These are phyloP conservation scores for Hypoxylon sp. DNA, from an alignment of 2,329 filamentous ascomycete species.

Conservation along the genomic window DNA sequence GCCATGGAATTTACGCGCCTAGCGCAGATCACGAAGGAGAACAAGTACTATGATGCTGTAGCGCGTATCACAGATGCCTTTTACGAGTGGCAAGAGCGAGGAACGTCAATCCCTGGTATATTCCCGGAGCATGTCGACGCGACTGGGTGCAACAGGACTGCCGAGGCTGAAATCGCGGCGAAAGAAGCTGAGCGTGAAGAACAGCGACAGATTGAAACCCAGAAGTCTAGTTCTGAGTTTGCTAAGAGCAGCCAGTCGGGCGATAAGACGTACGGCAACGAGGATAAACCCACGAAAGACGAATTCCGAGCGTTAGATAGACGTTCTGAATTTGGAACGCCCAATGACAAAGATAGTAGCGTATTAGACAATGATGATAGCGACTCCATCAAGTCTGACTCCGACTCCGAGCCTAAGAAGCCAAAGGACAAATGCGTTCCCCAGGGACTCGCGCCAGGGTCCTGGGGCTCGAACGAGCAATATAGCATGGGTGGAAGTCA, in stretches of 20 bases:
- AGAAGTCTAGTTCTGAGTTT: conserved; percentile 2
- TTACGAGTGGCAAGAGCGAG: conserved; percentile 77
- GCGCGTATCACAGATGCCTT: conserved; percentile 86
- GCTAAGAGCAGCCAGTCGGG: conserved; percentile 4
- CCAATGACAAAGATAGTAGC: conserved; percentile 21
- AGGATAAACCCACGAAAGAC: conserved; percentile 2
- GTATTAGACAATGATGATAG: background rate
- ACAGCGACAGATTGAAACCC: conserved; percentile 20
- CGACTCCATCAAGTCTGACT: conserved; percentile 1
- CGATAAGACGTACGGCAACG: background rate
- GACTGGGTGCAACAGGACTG: conserved; percentile 78
- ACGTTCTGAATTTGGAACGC: conserved; percentile 31
- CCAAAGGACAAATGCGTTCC: conserved; percentile 62
- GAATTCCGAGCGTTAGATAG: conserved; percentile 11
- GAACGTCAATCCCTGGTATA: conserved; percentile 79
- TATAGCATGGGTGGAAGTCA: conserved; percentile 74
- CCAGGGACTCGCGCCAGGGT: conserved; percentile 68
- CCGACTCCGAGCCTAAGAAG: conserved; percentile 12
- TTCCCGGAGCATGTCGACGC: conserved; percentile 85
- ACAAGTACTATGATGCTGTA: conserved; percentile 91
- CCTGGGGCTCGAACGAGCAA: conserved; percentile 57
- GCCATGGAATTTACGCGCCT: conserved; percentile 91
- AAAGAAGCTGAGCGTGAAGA: conserved; percentile 46
- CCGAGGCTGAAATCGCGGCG: conserved; percentile 55
- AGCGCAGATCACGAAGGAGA: conserved; percentile 83